phyloP scores from a whole-genome alignment of 1,284 basidiomycete genomes.

The Dichomitus squalens region DNA sequence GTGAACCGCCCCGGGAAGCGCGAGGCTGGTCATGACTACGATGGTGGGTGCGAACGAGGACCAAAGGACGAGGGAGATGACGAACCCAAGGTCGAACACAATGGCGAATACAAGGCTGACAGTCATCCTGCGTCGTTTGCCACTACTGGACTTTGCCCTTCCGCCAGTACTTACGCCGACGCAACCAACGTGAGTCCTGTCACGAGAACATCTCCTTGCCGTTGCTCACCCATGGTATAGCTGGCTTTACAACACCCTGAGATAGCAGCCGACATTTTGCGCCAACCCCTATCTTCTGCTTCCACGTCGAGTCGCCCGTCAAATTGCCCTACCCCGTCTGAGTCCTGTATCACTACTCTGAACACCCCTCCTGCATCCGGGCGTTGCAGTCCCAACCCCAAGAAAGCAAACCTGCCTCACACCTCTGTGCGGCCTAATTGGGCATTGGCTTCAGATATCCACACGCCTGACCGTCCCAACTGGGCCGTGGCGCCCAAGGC shows the following conservation, averaged over 20 bases:
- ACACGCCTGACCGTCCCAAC: neutral
- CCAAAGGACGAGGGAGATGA: neutral
- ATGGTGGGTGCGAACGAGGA: no score
- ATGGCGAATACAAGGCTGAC: neutral
- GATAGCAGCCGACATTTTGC: conserved; percentile 8
- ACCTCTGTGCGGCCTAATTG: conserved; percentile 27
- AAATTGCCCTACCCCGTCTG: neutral
- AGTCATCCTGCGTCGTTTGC: neutral
- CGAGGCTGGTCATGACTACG: neutral
- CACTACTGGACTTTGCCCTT: conserved; percentile 5
- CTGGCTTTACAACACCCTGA: conserved; percentile 10
- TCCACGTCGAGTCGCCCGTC: neutral
- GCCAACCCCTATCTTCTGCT: conserved; percentile 12
- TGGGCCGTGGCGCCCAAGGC: neutral
- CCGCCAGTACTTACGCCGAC: conserved; percentile 30
- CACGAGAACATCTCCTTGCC: neutral
- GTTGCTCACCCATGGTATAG: neutral
- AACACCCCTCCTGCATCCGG: neutral
- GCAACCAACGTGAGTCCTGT: conserved; percentile 29
- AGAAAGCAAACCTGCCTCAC: conserved; percentile 11
- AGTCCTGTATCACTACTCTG: neutral
- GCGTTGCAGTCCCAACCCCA: neutral
- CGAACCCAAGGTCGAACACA: neutral
- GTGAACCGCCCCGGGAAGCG: neutral
- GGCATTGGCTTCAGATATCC: conserved; percentile 25